Evolutionary conservation across 768 basidiomycete species (phyloP), one percentile per base, ranked within the genome.

Genomic region (Rhizopogon vesiculosus): DNA sequence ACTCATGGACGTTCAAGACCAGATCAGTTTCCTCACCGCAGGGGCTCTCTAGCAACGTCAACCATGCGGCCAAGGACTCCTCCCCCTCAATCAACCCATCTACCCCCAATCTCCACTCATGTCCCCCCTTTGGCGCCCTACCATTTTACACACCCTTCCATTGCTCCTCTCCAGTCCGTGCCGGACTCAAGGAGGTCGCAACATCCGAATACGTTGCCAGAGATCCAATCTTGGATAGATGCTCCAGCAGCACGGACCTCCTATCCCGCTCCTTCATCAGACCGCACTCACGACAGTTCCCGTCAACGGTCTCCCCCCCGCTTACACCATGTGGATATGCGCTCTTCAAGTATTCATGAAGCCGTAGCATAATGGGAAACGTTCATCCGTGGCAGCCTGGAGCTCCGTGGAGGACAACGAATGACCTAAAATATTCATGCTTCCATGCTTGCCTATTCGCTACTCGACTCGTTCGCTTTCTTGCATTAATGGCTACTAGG

Each of bases 11-110:
- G 86, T 15, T 85, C 88, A 9, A 76, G 89, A 42, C 89, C 89
- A 0, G 87, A 89, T 59, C 88, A 89, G 62, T 90, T 90, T 68
- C 88, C 88, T 5, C 88, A 89, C 72, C 87, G 87, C 62, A 79
- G 88, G 40, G 87, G 87, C 0, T 86, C 87, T 0, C 72, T 89
- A 35, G 81, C 86, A 9, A 66, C 75, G 3, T 70, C 79, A 3
- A 73, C 78, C 19, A 69, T 83, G 51, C 76, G 77, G 59, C 75
- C 77, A 41, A 77, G 81, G 61, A 78, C 78, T 2, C 79, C 78
- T 2, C 79, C 83, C 18, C 79, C 83, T 56, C 76, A 74, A 58
- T 65, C 63, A 40, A 66, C 64, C 15, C 76, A 76, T 59, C 68
- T 76, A 9, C 78, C 74, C 41, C 78, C 78, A 61, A 79, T 81